Evolutionary conservation across 1,139 yeast genomes (phyloP).

Genomic region (Suhomyces yuchorum): DNA sequence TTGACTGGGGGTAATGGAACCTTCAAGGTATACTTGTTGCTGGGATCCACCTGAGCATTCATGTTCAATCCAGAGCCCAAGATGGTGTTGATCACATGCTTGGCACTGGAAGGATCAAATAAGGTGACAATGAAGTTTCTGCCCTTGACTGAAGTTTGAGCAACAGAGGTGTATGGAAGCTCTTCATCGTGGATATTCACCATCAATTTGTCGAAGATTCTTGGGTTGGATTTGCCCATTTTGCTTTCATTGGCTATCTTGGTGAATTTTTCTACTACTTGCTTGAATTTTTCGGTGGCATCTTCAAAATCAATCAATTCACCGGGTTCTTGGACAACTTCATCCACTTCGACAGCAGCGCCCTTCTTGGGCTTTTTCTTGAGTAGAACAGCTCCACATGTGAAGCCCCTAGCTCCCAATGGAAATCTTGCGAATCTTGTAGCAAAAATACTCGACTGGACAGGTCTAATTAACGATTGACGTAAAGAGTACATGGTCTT

Average conservation of each 20-base stretch:
- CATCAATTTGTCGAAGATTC: slow-evolving; percentile 60
- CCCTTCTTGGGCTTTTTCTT: slow-evolving; percentile 21
- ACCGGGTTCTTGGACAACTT: slow-evolving; percentile 15
- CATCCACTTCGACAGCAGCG: slow-evolving; percentile 5
- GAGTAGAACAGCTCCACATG: slow-evolving; percentile 10
- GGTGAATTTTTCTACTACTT: slow-evolving; percentile 53
- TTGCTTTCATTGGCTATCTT: slow-evolving; percentile 62
- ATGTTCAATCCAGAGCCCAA: slow-evolving; percentile 68
- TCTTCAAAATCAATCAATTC: slow-evolving; percentile 39
- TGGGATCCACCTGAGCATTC: slow-evolving; percentile 76
- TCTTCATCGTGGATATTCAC: slow-evolving; percentile 54
- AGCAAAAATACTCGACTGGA: background rate
- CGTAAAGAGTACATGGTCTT: slow-evolving; percentile 1
- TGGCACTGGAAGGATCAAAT: slow-evolving; percentile 75
- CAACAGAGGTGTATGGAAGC: slow-evolving; percentile 60
- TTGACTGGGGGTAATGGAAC: slow-evolving; percentile 78
- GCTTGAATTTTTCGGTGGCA: slow-evolving; percentile 50
- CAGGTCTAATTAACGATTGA: background rate
- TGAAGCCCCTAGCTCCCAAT: slow-evolving; percentile 1
- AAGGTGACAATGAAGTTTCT: slow-evolving; percentile 73
- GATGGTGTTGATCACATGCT: slow-evolving; percentile 69
- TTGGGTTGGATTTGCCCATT: slow-evolving; percentile 67
- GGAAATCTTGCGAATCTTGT: background rate
- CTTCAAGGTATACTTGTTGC: slow-evolving; percentile 70
- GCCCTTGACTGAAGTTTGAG: slow-evolving; percentile 72